These are phyloP conservation scores for Camelina hispida DNA, from an alignment of 345 rosid genomes.

Conservation along the genomic window DNA sequence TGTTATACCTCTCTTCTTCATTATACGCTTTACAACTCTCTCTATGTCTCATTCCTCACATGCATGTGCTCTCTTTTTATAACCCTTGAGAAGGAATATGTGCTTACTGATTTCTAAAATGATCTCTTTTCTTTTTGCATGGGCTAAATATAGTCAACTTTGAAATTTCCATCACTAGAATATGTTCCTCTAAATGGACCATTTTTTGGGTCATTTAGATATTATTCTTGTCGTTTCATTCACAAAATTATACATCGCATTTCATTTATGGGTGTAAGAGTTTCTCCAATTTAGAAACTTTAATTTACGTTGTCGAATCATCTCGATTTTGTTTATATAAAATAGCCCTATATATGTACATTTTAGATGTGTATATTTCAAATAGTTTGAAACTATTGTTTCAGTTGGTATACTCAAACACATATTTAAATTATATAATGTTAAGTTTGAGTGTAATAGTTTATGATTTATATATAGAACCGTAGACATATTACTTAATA, in stretches of 20 bases:
- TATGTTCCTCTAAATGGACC: constrained; percentile 40
- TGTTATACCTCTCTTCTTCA: constrained; percentile 37
- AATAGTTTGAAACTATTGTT: too few relatives aligned
- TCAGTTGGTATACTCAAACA: too few relatives aligned
- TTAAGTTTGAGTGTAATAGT: too few relatives aligned
- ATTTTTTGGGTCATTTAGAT: constrained; percentile 10
- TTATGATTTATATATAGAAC: too few relatives aligned
- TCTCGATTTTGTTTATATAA: neutral
- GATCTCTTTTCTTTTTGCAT: constrained; percentile 29
- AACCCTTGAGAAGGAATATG: constrained; percentile 37
- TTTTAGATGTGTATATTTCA: too few relatives aligned
- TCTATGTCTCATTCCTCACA: constrained; percentile 2
- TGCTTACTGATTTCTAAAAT: constrained; percentile 26
- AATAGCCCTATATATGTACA: neutral
- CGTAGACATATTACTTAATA: too few relatives aligned
- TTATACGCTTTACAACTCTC: constrained; percentile 25
- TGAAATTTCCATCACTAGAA: constrained; percentile 12
- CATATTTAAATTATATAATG: too few relatives aligned
- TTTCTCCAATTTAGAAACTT: constrained; percentile 6
- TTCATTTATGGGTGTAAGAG: neutral
- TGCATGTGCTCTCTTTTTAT: constrained; percentile 35
- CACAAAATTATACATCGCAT: neutral
- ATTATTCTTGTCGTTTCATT: constrained; percentile 19
- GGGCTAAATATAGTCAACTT: constrained; percentile 39
- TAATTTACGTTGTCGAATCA: neutral